Conservation (phyloP, 768 basidiomycete species). For the Strobilomyces dryophilus region DNA sequence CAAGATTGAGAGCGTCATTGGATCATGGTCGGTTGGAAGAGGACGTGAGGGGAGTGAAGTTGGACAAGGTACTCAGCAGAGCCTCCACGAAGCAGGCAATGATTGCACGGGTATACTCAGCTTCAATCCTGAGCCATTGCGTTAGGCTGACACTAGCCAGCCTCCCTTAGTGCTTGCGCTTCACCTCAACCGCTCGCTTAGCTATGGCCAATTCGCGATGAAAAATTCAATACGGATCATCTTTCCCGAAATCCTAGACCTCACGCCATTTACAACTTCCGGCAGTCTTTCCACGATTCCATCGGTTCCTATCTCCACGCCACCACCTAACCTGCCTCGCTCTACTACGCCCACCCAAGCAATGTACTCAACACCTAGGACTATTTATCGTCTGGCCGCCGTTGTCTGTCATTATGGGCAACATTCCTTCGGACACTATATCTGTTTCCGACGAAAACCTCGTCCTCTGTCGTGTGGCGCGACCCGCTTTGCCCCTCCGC, state of each 20-base stretch:
- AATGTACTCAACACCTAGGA: slow-evolving; percentile 48
- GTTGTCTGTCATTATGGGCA: slow-evolving; percentile 92
- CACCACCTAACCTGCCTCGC: slow-evolving; percentile 44
- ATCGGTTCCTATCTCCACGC: slow-evolving; percentile 65
- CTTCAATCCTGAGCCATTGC: neutral
- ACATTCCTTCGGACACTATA: slow-evolving; percentile 92
- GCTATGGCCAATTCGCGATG: slow-evolving; percentile 66
- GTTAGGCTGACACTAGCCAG: slow-evolving; percentile 26
- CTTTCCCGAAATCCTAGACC: slow-evolving; percentile 86
- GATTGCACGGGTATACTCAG: slow-evolving; percentile 66
- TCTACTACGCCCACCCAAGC: slow-evolving; percentile 56
- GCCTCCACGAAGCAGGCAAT: slow-evolving; percentile 89
- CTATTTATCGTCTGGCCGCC: slow-evolving; percentile 81
- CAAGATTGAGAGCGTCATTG: slow-evolving; percentile 56
- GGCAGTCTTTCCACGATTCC: slow-evolving; percentile 71
- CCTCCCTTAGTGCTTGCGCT: slow-evolving; percentile 84
- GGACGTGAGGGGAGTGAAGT: slow-evolving; percentile 72
- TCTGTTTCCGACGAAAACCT: slow-evolving; percentile 86
- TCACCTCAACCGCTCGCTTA: slow-evolving; percentile 89
- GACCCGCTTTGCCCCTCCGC: slow-evolving; percentile 39
- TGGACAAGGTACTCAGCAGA: slow-evolving; percentile 72
- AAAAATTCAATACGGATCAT: slow-evolving; percentile 81
- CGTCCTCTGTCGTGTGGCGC: slow-evolving; percentile 37
- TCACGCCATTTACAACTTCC: slow-evolving; percentile 84
- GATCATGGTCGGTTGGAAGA: slow-evolving; percentile 79